Percentiles rank a stretch among this genome's conserved stretches.
Evolutionary conservation across 257 asterid species (phyloP).

Genomic region (Capsicum pubescens): DNA sequence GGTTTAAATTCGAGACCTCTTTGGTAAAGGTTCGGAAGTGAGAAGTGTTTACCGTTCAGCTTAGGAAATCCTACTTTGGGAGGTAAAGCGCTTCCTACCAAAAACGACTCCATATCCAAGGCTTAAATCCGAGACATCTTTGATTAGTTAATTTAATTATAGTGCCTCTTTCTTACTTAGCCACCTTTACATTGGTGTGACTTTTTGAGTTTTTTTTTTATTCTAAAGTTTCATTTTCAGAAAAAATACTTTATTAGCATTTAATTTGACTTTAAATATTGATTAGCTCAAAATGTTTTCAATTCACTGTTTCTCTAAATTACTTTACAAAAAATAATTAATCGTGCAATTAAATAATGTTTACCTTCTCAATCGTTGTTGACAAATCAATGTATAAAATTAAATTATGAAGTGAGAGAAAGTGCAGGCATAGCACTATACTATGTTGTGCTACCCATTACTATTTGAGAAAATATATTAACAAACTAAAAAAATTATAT

Average conservation of each 20-base stretch:
- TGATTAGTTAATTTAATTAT: too few relatives aligned
- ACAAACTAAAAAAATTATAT: background rate
- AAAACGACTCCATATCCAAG: too few relatives aligned
- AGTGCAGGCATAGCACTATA: conserved; percentile 15
- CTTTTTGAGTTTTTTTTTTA: background rate
- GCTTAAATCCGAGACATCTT: too few relatives aligned
- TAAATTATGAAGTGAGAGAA: background rate
- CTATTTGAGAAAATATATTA: background rate
- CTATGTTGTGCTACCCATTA: conserved; percentile 24
- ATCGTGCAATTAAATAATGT: background rate
- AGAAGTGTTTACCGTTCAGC: too few relatives aligned
- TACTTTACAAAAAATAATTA: too few relatives aligned
- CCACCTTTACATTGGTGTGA: background rate
- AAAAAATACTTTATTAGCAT: background rate
- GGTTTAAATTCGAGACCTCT: too few relatives aligned
- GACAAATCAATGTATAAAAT: conserved; percentile 5
- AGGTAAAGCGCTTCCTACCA: too few relatives aligned
- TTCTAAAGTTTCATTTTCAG: background rate
- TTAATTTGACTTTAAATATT: background rate
- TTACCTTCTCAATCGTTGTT: background rate
- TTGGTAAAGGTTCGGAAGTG: too few relatives aligned
- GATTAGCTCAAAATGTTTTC: background rate
- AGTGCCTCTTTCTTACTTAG: background rate
- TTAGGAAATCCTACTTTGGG: too few relatives aligned
- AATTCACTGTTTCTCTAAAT: background rate